Conservation (phyloP, 2,329 filamentous ascomycete species). For the Phoma herbarum region DNA sequence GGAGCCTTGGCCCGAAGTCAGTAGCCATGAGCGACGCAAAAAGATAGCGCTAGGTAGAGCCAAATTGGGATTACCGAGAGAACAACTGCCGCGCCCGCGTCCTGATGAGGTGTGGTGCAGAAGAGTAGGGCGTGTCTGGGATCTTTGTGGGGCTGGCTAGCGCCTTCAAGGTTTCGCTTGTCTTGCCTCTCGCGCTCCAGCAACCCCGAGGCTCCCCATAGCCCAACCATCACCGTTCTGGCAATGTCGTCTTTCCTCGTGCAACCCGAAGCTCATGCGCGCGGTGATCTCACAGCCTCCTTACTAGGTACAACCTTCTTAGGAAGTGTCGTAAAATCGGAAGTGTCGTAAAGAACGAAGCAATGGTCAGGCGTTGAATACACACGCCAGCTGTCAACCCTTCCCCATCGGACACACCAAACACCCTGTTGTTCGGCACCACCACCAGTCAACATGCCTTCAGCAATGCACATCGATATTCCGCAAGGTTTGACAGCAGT, state of each 20-base stretch:
- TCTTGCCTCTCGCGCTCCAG: constrained; percentile 1
- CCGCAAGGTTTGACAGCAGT: constrained; percentile 20
- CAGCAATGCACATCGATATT: constrained; percentile 13
- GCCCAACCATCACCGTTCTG: background rate
- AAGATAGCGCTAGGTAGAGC: constrained; percentile 1
- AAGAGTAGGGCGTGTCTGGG: background rate
- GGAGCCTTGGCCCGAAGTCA: background rate
- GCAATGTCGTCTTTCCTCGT: background rate
- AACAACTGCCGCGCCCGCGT: background rate
- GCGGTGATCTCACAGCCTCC: background rate
- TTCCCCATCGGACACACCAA: background rate
- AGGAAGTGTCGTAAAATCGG: background rate
- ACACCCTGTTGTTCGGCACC: background rate
- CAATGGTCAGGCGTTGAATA: background rate
- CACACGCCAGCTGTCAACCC: background rate
- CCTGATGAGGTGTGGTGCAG: background rate
- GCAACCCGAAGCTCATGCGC: background rate
- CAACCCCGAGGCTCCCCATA: background rate
- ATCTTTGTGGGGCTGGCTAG: background rate
- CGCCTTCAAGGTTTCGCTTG: background rate
- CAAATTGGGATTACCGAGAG: constrained; percentile 5
- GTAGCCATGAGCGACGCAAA: background rate
- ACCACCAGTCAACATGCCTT: constrained; percentile 11
- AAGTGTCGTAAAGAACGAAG: background rate
- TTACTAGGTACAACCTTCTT: too few relatives aligned